Percentiles rank a stretch among this genome's conserved stretches.
Conservation (phyloP, 352 stramenopile genomes). For the Phytophthora idaei region DNA sequence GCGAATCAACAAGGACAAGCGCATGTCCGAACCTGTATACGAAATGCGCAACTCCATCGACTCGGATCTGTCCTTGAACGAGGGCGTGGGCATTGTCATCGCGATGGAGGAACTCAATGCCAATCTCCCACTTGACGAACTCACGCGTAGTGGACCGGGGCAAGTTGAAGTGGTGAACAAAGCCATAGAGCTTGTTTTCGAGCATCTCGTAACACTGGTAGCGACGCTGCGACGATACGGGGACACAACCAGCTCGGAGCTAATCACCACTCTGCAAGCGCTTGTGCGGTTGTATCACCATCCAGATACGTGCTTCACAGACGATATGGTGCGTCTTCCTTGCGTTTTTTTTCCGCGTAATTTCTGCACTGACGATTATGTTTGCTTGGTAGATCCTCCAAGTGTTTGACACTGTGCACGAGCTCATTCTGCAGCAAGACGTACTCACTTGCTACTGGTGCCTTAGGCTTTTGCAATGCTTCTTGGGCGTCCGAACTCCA, state of each 20-base stretch:
- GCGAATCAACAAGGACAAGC: conserved; percentile 40
- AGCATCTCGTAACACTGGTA: conserved; percentile 49
- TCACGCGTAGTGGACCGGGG: conserved; percentile 31
- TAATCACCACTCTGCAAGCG: conserved; percentile 56
- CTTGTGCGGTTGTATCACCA: conserved; percentile 55
- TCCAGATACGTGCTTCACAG: conserved; percentile 45
- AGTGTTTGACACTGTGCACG: conserved; percentile 58
- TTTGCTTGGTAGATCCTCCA: conserved; percentile 40
- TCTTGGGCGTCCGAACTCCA: conserved; percentile 47
- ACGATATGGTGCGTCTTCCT: conserved; percentile 37
- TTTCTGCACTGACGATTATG: conserved; percentile 7
- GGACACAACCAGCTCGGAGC: conserved; percentile 40
- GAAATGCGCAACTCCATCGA: conserved; percentile 56
- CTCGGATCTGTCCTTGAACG: conserved; percentile 56
- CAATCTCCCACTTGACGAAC: conserved; percentile 51
- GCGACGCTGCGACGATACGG: conserved; percentile 42
- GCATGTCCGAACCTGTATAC: conserved; percentile 27
- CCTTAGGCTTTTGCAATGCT: conserved; percentile 64
- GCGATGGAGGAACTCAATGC: conserved; percentile 69
- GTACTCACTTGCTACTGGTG: conserved; percentile 74
- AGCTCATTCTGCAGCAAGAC: conserved; percentile 64
- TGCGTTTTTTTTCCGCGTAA: not conserved
- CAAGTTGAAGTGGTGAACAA: conserved; percentile 48
- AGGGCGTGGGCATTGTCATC: conserved; percentile 41
- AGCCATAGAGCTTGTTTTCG: conserved; percentile 52